A percentile compares a stretch with the other conserved stretches of the same genome.
Evolutionary conservation across 225 moss, liverwort and hornwort species (phyloP).

Genomic region (Rhytidiadelphus loreus): DNA sequence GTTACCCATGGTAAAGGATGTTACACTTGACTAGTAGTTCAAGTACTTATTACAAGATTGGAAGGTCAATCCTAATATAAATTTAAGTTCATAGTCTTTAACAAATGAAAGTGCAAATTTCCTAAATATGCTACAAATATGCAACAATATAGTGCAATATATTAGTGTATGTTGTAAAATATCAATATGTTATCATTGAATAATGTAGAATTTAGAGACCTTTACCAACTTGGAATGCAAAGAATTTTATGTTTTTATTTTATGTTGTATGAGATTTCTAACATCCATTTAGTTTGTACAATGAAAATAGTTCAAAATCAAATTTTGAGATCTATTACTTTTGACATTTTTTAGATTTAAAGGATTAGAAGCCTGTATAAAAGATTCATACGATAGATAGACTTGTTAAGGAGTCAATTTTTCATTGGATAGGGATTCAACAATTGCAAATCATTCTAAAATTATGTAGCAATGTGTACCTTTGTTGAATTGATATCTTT

Average conservation of each 20-base stretch:
- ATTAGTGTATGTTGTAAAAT: background rate
- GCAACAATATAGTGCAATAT: background rate
- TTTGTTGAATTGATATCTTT: background rate
- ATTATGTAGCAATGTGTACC: background rate
- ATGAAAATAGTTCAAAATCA: background rate
- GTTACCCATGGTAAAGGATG: rapidly evolving
- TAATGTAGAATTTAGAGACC: background rate
- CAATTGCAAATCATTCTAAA: background rate
- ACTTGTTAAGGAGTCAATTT: background rate
- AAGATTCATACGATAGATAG: background rate
- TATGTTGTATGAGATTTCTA: background rate
- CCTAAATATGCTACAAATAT: background rate
- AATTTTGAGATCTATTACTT: background rate
- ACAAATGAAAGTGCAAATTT: background rate
- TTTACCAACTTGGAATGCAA: background rate
- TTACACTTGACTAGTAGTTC: background rate
- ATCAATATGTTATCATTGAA: background rate
- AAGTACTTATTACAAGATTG: background rate
- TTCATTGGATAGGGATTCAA: background rate
- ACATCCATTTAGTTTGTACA: background rate
- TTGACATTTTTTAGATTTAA: background rate
- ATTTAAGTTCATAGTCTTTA: background rate
- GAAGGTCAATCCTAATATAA: background rate
- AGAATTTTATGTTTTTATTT: background rate
- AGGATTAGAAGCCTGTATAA: background rate